Base-by-base conservation (phyloP, 108 stramenopile species). In the Cyclotella cryptica region DNA sequence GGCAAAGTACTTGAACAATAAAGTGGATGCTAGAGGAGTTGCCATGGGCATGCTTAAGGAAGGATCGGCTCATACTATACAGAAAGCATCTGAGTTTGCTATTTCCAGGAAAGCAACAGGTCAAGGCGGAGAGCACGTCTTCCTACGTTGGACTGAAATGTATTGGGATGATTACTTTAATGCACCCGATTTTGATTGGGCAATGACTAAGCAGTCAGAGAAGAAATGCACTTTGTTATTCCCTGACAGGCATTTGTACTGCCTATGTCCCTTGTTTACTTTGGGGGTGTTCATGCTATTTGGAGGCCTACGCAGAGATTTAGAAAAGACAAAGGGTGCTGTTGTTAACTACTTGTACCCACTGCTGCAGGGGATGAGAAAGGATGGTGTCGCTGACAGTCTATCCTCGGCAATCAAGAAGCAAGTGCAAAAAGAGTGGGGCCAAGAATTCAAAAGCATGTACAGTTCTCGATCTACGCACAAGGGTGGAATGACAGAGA, bases 211-310 rank as follows among this genome's bases (percentile, higher is more conserved):
- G 57, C 70, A 71, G 54, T 17, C 14, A 8, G 54, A 21, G 11
- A 9, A 13, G 41, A 35, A 71, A 27, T 71, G 57, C 41, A 71
- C 28, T 17, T 26, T 71, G 24, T 13, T 71, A 11, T 71, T 57
- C 44, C 42, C 57, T 21, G 55, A 58, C 42, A 30, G 28, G 14
- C 11, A 42, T 9, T 15, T 57, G 14, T 59, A 59, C 57, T 41
- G 57, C 40, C 40, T 71, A 24, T 71, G 70, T 42, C 70, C 70
- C 22, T 59, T 58, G 35, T 71, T 71, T 71, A 21, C 41, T 24
- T 21, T 71, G n/a, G 70, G 54, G 13, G 39, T 71, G 17, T 71
- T 59, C 40, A 27, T 57, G 24, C 11, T 71, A 21, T 71, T 42
- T 44, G 70, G 57, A 2, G 54, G 54, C 22, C 57, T 71, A 13